Percentiles rank a stretch among this genome's conserved stretches.
Evolutionary conservation across 768 basidiomycete species (phyloP).

Genomic region (Boletus sensibilis): DNA sequence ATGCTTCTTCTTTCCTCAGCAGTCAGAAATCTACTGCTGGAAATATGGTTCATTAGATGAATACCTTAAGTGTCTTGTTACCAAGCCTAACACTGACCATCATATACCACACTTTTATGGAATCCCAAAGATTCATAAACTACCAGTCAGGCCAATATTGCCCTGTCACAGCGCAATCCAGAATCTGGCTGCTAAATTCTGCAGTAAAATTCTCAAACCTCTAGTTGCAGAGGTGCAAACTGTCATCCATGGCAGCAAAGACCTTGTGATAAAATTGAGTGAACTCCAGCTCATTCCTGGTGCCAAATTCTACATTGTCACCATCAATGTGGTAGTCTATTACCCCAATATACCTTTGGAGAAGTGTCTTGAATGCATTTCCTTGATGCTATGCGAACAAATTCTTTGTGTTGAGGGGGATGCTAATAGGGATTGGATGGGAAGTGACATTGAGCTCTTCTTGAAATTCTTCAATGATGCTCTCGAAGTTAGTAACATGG

Average conservation of each 20-base stretch:
- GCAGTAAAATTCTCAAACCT: slow-evolving; percentile 11
- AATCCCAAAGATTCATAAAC: slow-evolving; percentile 12
- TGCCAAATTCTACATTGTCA: background rate
- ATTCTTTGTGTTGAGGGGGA: too few species aligned
- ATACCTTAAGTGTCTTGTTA: fast-evolving
- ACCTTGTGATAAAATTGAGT: slow-evolving; percentile 16
- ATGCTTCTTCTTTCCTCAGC: background rate
- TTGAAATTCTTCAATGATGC: too few species aligned
- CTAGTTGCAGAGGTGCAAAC: background rate
- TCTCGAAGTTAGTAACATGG: too few species aligned
- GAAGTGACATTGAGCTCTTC: too few species aligned
- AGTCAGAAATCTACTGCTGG: background rate
- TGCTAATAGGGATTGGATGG: too few species aligned
- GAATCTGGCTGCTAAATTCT: too few species aligned
- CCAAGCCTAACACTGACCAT: too few species aligned
- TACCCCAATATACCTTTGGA: slow-evolving; percentile 1
- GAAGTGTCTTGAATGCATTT: background rate
- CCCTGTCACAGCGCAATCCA: background rate
- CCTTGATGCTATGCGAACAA: too few species aligned
- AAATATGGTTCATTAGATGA: background rate
- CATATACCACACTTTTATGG: slow-evolving; percentile 4
- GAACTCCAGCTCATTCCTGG: background rate
- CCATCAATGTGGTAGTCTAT: background rate
- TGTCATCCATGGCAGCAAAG: slow-evolving; percentile 3
- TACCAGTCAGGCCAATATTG: background rate